Conservation (phyloP, 768 basidiomycete species). For the Boletus sp. region DNA sequence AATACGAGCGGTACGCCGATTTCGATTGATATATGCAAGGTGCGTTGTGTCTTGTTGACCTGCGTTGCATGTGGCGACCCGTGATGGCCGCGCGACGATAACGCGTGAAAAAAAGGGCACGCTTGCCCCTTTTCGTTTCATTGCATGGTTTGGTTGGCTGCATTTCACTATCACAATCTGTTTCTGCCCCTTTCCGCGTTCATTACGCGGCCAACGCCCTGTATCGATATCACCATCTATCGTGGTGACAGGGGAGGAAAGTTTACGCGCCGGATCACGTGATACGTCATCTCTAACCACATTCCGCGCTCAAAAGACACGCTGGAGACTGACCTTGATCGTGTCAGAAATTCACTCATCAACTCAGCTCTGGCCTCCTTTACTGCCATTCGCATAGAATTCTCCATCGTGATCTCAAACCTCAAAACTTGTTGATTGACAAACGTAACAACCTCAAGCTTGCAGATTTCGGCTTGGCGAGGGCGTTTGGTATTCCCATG, state of each 20-base stretch:
- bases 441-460: conserved; percentile 88
- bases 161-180: background rate
- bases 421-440: conserved; percentile 93
- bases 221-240: conserved; percentile 17
- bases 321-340: conserved; percentile 10
- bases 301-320: background rate
- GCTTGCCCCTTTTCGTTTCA: conserved; percentile 1
- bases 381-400: conserved; percentile 96
- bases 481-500: conserved; percentile 98
- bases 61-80: conserved; percentile 3
- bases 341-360: conserved; percentile 89
- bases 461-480: conserved; percentile 93
- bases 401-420: conserved; percentile 95
- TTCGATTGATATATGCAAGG: conserved; percentile 74
- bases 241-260: conserved; percentile 14
- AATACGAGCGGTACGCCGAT: conserved; percentile 72
- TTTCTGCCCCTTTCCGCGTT: background rate
- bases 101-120: conserved; percentile 22
- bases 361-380: conserved; percentile 85
- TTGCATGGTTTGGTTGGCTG: conserved; percentile 5
- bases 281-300: conserved; percentile 8
- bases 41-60: conserved; percentile 35
- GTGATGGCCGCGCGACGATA: conserved; percentile 11
- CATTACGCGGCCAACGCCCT: conserved; percentile 6
- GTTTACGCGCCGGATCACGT: conserved; percentile 32